phyloP scores from a whole-genome alignment of 2,329 filamentous ascomycete genomes.

The Cladosporium colombiae region DNA sequence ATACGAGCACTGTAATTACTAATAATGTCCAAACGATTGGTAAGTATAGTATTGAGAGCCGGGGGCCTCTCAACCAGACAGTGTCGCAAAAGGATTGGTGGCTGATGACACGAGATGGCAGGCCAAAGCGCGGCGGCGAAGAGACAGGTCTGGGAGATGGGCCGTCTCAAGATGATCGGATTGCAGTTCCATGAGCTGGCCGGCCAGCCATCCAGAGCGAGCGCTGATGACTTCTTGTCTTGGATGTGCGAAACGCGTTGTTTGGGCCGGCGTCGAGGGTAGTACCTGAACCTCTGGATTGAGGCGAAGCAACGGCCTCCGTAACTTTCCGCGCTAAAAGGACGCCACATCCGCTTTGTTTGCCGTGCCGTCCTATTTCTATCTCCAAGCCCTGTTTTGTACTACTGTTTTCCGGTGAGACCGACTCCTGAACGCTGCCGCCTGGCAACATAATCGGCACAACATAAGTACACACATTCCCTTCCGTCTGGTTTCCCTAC shows the following conservation, averaged over 20 bases:
- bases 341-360: not conserved
- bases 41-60: not conserved
- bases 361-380: not conserved
- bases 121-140: not conserved
- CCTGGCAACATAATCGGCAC: not conserved
- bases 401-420: not conserved
- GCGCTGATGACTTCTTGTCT: not conserved
- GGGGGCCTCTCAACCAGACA: not conserved
- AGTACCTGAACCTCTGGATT: not conserved
- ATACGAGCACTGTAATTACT: not conserved
- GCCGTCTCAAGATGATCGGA: not conserved
- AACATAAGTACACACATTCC: not conserved
- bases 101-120: not conserved
- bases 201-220: not conserved
- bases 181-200: not conserved
- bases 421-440: constrained; percentile 8
- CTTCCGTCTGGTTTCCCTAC: not conserved
- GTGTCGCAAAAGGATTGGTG: not conserved
- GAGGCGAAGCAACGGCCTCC: not conserved
- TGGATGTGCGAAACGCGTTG: not conserved
- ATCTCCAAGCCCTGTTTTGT: not conserved
- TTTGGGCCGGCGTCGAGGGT: not conserved
- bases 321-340: not conserved
- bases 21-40: not conserved
- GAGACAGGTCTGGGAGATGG: not conserved